phyloP scores from a whole-genome alignment of 2,329 filamentous ascomycete species.

The Colletotrichum lini region DNA sequence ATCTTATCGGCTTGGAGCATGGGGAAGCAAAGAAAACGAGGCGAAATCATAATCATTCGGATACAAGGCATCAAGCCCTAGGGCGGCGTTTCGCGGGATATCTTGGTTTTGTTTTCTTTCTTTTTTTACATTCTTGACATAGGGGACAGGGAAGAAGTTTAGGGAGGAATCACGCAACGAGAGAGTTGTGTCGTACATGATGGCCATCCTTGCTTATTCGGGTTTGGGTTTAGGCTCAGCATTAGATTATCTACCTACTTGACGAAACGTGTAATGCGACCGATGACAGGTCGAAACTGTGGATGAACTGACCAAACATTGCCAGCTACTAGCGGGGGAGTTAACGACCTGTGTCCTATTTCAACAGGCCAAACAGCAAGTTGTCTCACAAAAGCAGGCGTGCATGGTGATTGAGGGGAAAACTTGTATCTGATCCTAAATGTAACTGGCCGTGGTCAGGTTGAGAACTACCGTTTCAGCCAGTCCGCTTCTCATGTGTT shows the following conservation, averaged over 20 bases:
- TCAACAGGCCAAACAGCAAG: background rate
- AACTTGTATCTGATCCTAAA: background rate
- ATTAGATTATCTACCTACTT: constrained; percentile 37
- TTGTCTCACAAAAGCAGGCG: background rate
- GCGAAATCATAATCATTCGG: constrained; percentile 9
- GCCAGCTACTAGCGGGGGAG: no score
- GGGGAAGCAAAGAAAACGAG: constrained; percentile 5
- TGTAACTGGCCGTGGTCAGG: background rate
- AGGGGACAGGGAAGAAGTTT: background rate
- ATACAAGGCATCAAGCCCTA: constrained; percentile 20
- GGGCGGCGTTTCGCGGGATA: constrained; percentile 22
- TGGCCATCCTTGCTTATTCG: background rate
- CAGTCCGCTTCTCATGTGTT: background rate
- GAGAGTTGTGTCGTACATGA: constrained; percentile 2
- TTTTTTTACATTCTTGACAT: background rate
- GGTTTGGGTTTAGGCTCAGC: constrained; percentile 10
- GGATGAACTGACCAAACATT: no score
- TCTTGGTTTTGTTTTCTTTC: background rate
- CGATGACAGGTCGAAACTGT: background rate
- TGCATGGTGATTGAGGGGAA: background rate
- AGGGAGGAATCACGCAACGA: constrained; percentile 11
- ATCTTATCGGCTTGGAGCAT: background rate
- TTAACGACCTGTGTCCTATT: no score
- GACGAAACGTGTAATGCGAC: background rate
- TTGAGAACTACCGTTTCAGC: constrained; percentile 5